These are phyloP conservation scores for Bondarzewia mesenterica DNA, from an alignment of 1,284 basidiomycete genomes.

Conservation along the genomic window DNA sequence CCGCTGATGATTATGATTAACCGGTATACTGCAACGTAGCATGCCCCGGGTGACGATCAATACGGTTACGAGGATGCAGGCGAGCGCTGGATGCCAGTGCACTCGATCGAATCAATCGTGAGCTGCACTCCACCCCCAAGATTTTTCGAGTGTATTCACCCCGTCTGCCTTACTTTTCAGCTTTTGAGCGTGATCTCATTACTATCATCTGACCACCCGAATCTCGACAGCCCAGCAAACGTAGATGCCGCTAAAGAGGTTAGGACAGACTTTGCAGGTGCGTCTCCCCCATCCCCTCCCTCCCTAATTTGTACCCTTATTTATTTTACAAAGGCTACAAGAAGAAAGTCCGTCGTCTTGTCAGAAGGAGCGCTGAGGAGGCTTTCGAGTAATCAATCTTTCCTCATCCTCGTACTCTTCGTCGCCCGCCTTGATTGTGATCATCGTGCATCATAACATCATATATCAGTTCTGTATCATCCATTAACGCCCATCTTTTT, in stretches of 20 bases:
- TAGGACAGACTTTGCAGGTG: slow-evolving; percentile 64
- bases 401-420: background rate
- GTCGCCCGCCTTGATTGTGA: background rate
- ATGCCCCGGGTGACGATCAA: slow-evolving; percentile 94
- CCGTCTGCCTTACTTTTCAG: slow-evolving; percentile 40
- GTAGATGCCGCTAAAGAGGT: slow-evolving; percentile 94
- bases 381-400: slow-evolving; percentile 49
- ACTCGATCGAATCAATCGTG: slow-evolving; percentile 95
- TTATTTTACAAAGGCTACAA: slow-evolving; percentile 51
- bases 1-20: background rate
- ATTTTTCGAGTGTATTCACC: background rate
- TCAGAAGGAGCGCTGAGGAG: slow-evolving; percentile 80
- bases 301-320: background rate
- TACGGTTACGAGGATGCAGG: slow-evolving; percentile 98
- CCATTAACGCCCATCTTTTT: background rate
- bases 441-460: background rate
- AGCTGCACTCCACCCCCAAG: slow-evolving; percentile 24
- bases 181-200: slow-evolving; percentile 95
- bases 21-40: slow-evolving; percentile 44
- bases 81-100: slow-evolving; percentile 97
- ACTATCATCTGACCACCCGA: slow-evolving; percentile 87
- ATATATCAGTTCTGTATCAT: background rate
- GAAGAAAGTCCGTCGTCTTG: slow-evolving; percentile 90
- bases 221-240: slow-evolving; percentile 94
- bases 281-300: slow-evolving; percentile 15